Base-by-base conservation (phyloP, 1,284 basidiomycete species). In the Leccinum pachyderme region DNA sequence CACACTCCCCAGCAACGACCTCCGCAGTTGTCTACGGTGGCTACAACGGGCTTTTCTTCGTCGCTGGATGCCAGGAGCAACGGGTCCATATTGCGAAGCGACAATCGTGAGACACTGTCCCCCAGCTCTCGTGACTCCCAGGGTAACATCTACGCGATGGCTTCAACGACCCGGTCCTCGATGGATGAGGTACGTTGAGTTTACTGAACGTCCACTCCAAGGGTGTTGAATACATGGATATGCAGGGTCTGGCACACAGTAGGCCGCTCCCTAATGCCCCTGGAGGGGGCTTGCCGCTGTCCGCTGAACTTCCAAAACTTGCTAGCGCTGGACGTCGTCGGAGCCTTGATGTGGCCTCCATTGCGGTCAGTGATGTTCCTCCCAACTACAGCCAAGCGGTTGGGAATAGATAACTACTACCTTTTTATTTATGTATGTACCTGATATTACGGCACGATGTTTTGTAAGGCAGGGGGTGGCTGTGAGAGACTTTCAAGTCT, bases 201-300 rank as follows among this genome's bases (percentile, higher is more conserved):
- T 45, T 1, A 5, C 24, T 33, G 4, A n/a, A 33, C 35, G 25
- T 45, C 2, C 15, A 22, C 18, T 22, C 7, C 18, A 2, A 22
- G 7, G 18, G 33, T 37, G 11, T 25, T 54, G 18, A 63, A 27
- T 33, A 15, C 8, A 13, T 35, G 41, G 22, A 8, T 3, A 0
- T 3, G 2, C 35, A 63, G 63, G 31, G 12, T 32, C 25, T 37
- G 9, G 59, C 47, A n/a, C 59, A 31, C 11, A 47, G 18, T 18
- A 18, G 67, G n/a, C 69, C 54, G 12, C 69, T 68, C 15, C 67
- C 68, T 4, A 61, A 53, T 5, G 61, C 61, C 22, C 70, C 68
- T 1, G 61, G 63, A 46, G 62, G 59, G 4, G 63, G 61, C 4
- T 15, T 66, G 35, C 31, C 59, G 33, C 25, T 66, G 12, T n/a